A percentile compares a stretch with the other conserved stretches of the same genome.
Conservation (phyloP, 768 basidiomycete species). For the Rhizopogon salebrosus region DNA sequence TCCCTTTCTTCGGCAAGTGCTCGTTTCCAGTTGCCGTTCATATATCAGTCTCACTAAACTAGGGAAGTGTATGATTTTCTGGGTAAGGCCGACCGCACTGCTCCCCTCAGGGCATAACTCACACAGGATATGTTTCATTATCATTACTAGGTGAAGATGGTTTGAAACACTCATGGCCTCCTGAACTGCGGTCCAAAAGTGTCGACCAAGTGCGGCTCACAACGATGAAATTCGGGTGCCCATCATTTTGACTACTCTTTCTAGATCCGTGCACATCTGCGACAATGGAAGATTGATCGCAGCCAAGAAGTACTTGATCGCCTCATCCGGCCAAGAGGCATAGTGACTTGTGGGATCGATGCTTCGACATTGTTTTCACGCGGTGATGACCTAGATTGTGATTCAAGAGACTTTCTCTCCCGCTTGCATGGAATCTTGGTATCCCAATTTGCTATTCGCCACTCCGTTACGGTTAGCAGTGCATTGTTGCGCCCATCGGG, state of each 20-base stretch:
- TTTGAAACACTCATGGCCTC: slow-evolving; percentile 39
- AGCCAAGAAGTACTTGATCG: slow-evolving; percentile 32
- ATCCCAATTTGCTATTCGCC: slow-evolving; percentile 33
- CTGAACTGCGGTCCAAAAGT: slow-evolving; percentile 37
- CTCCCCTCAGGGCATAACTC: slow-evolving; percentile 1
- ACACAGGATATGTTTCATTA: not conserved
- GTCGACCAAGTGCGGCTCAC: slow-evolving; percentile 40
- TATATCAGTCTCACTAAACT: slow-evolving; percentile 7
- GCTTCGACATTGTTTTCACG: slow-evolving; percentile 43
- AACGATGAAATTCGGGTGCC: not conserved
- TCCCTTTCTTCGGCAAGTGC: slow-evolving; percentile 55
- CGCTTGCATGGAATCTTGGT: slow-evolving; percentile 33
- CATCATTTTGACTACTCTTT: not conserved
- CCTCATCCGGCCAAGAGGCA: slow-evolving; percentile 41
- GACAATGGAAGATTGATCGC: slow-evolving; percentile 34
- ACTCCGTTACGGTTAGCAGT: slow-evolving; percentile 38
- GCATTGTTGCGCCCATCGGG: not conserved
- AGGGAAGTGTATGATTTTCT: slow-evolving; percentile 75
- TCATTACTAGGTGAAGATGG: slow-evolving; percentile 29
- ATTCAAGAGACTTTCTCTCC: slow-evolving; percentile 23
- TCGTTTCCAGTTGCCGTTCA: slow-evolving; percentile 4
- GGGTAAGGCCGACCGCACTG: slow-evolving; percentile 35
- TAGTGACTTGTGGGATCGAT: slow-evolving; percentile 40
- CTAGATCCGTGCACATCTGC: slow-evolving; percentile 44
- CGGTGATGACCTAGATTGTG: slow-evolving; percentile 24